phyloP scores from a whole-genome alignment of 139 green algal species.

The Deuterostichococcus epilithicus region DNA sequence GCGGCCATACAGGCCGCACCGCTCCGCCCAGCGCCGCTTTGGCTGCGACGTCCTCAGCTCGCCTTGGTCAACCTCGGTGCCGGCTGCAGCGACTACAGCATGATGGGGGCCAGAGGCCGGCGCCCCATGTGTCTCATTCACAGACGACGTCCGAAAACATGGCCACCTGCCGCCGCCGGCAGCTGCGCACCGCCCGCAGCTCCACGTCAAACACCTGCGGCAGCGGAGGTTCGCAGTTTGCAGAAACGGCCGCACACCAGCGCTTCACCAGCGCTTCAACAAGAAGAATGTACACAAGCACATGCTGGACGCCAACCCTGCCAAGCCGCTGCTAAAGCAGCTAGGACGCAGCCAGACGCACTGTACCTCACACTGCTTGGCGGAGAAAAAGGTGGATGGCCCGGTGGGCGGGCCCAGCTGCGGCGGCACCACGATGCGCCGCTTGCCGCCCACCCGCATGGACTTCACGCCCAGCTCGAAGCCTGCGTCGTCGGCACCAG shows the following conservation, averaged over 20 bases:
- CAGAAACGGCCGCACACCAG: no score
- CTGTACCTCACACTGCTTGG: slow-evolving; percentile 93
- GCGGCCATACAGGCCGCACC: no score
- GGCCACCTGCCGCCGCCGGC: slow-evolving; percentile 55
- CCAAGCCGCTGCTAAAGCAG: neutral
- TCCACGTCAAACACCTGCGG: slow-evolving; percentile 95
- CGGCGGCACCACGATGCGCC: slow-evolving; percentile 90
- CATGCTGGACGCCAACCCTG: neutral
- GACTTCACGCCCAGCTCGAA: slow-evolving; percentile 90
- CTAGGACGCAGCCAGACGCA: neutral
- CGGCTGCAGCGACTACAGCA: no score
- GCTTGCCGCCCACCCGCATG: slow-evolving; percentile 85
- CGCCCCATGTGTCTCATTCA: no score
- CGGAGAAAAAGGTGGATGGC: slow-evolving; percentile 96
- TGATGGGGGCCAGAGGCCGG: no score
- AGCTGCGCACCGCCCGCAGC: slow-evolving; percentile 72
- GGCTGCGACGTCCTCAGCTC: no score
- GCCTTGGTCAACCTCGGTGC: no score
- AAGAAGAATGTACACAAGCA: no score
- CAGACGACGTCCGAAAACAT: slow-evolving; percentile 87
- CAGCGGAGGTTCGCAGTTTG: neutral
- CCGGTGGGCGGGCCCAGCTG: slow-evolving; percentile 94
- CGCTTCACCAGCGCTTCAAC: neutral
- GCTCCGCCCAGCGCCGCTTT: no score
- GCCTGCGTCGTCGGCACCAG: slow-evolving; percentile 45